phyloP scores from a whole-genome alignment of 192 early-diverging fungal species.

The Allomyces javanicus region DNA sequence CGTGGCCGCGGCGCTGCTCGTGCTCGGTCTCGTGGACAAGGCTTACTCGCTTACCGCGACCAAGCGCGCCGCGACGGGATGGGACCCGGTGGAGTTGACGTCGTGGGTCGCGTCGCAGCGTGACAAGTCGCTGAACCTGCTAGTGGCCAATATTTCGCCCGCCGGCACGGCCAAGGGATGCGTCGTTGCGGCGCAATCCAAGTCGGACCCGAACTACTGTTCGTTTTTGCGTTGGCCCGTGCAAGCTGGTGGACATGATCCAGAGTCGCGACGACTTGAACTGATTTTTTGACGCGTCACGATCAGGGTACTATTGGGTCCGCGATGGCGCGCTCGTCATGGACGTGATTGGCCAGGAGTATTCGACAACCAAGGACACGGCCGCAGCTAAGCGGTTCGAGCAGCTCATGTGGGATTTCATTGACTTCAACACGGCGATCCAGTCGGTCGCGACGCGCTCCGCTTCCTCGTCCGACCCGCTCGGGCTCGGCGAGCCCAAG shows the following conservation, averaged over 20 bases:
- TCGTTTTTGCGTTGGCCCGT: no score
- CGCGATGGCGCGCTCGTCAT: constrained; percentile 42
- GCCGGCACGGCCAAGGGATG: background rate
- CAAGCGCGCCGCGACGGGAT: no score
- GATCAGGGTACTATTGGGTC: constrained; percentile 36
- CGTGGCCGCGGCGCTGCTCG: no score
- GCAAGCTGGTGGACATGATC: no score
- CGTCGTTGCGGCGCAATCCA: background rate
- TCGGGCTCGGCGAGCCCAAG: constrained; percentile 42
- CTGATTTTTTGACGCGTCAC: no score
- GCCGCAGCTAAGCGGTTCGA: constrained; percentile 5
- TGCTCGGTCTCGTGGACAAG: no score
- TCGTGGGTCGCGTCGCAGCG: background rate
- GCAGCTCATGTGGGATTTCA: constrained; percentile 16
- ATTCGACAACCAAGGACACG: constrained; percentile 6
- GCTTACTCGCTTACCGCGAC: no score
- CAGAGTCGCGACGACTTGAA: no score
- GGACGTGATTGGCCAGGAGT: constrained; percentile 19
- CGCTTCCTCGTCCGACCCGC: background rate
- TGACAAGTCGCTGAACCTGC: background rate
- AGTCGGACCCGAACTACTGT: background rate
- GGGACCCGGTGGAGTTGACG: no score
- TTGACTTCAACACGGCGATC: constrained; percentile 9
- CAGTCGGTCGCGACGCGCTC: constrained; percentile 10
- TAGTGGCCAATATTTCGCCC: background rate